Base-by-base conservation (phyloP, 1,139 yeast genomes). In the Yamadazyma atlantica region DNA sequence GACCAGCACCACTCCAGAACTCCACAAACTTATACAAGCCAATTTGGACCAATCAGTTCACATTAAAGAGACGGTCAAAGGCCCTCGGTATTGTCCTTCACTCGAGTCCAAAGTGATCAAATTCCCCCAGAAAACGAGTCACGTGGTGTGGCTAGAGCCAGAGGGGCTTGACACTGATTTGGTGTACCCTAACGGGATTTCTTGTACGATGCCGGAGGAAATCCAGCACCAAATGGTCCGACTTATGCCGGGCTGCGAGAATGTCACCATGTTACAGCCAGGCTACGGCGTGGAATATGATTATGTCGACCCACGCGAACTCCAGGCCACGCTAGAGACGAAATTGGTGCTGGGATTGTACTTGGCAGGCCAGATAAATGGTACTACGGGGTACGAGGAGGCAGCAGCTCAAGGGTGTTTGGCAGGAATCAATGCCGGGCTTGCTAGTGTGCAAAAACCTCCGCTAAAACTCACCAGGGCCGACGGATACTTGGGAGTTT, bases 211-310 rank as follows among this genome's bases (percentile, higher is more conserved):
- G 95, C 98, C 98, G 0, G 92, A 81, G 26, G 97, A 92, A 14
- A 83, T 92, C 21, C 98, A 94, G 60, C 74, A 73, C 25, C 69
- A 76, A 46, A 75, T 90, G 72, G 77, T 94, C 36, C 69, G 71
- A 41, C 66, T 88, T 65, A 86, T 94, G 51, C 86, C 89, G 1
- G 99, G 99, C 0, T 76, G 95, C 40, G 96, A 88, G 51, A 81
- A 87, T 50, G 97, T 85, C 0, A 69, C 66, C 14, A 88, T 94
- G 88, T 55, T 84, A 5, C 96, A 89, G 53, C 97, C 97, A 0
- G 99, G 97, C 0, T 94, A 94, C 56, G 99, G 99, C 11, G 98
- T 94, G 2, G 98, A 94, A 58, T 94, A 94, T 55, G 98, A 94
- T 57, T 92, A 87, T 58, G 83, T 94, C 18, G 97, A 92, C 54